phyloP scores from a whole-genome alignment of 148 eudicot genomes.

The Pharnaceum exiguum region DNA sequence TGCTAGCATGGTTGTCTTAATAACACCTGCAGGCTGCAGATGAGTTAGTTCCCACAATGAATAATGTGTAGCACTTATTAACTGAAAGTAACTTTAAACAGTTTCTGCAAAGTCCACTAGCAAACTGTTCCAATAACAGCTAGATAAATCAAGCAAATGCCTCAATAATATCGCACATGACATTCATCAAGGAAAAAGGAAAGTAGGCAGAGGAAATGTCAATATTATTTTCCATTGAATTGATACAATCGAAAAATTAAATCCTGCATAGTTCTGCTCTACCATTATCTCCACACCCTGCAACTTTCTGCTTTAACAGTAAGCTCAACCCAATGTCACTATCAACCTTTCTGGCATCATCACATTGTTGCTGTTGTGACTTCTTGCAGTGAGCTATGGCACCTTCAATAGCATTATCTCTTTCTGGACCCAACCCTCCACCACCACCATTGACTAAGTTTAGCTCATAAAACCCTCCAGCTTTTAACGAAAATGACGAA shows the following conservation, averaged over 20 bases:
- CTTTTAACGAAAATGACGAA: conserved; percentile 41
- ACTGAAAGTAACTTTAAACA: not conserved
- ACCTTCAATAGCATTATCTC: conserved; percentile 63
- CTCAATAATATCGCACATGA: not conserved
- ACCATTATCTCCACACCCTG: conserved; percentile 6
- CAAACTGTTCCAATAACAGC: not conserved
- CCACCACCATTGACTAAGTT: conserved; percentile 49
- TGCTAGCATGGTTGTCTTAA: too few species aligned
- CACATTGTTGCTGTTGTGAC: conserved; percentile 40
- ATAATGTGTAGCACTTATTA: too few species aligned
- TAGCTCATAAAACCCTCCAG: conserved; percentile 40
- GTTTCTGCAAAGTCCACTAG: not conserved
- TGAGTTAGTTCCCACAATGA: too few species aligned
- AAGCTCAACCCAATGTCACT: conserved; percentile 29
- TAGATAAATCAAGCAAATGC: not conserved
- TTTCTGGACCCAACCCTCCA: conserved; percentile 40
- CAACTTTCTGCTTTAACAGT: conserved; percentile 22
- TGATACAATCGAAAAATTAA: not conserved
- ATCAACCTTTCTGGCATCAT: conserved; percentile 20
- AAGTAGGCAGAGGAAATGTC: not conserved
- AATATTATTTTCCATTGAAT: not conserved
- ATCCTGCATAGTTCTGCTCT: conserved; percentile 27
- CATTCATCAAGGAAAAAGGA: not conserved
- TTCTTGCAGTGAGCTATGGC: conserved; percentile 80
- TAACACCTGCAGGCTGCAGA: too few species aligned